Evolutionary conservation across 2,329 filamentous ascomycete genomes (phyloP).

Genomic region (Beauveria medogensis): DNA sequence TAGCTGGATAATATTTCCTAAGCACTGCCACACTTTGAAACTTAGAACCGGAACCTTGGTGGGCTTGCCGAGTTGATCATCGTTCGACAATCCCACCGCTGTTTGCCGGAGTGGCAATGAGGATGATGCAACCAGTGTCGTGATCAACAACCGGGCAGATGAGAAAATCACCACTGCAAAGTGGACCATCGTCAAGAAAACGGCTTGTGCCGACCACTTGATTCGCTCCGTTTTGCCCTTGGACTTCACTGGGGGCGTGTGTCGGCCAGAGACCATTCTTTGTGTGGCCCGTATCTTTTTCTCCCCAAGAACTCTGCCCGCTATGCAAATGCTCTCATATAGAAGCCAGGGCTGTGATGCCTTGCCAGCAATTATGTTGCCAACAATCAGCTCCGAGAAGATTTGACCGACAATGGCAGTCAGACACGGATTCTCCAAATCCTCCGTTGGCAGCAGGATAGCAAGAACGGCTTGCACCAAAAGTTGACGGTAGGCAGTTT

Average conservation of each 20-base stretch:
- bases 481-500: constrained; percentile 77
- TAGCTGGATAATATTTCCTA: constrained; percentile 65
- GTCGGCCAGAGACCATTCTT: constrained; percentile 11
- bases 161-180: constrained; percentile 48
- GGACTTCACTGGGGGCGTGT: neutral
- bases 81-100: constrained; percentile 13
- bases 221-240: constrained; percentile 9
- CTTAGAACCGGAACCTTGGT: constrained; percentile 58
- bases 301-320: constrained; percentile 37
- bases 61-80: constrained; percentile 11
- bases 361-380: constrained; percentile 71
- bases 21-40: constrained; percentile 70
- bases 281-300: constrained; percentile 19
- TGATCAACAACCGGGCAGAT: constrained; percentile 56
- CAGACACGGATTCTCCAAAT: constrained; percentile 80
- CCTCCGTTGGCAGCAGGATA: constrained; percentile 82
- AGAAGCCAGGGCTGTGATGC: constrained; percentile 82
- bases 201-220: constrained; percentile 33
- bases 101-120: constrained; percentile 49
- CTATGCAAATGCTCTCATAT: constrained; percentile 74
- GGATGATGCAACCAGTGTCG: constrained; percentile 58
- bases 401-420: constrained; percentile 79
- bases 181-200: constrained; percentile 52
- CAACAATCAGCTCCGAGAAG: constrained; percentile 81
- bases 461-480: constrained; percentile 77